Conservation (phyloP, 2,329 filamentous ascomycete species). For the Drechslerella stenobrocha region DNA sequence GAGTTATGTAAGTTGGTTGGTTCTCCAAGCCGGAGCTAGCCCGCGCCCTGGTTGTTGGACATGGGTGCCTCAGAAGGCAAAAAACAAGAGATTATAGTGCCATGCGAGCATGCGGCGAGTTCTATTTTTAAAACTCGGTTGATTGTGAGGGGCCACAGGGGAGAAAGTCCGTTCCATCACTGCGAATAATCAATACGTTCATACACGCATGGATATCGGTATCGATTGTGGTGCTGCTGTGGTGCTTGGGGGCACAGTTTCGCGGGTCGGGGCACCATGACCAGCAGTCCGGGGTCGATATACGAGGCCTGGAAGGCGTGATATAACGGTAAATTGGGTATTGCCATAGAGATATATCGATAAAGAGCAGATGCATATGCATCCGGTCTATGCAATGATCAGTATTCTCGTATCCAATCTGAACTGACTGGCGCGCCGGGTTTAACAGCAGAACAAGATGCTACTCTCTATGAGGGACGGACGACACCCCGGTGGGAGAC, state of each 20-base stretch:
- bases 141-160: background rate
- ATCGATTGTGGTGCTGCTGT: background rate
- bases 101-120: background rate
- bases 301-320: too few relatives aligned
- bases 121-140: constrained; percentile 9
- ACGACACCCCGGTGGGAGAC: constrained; percentile 13
- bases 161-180: constrained; percentile 1
- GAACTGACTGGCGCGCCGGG: background rate
- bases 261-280: too few relatives aligned
- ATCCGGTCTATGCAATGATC: background rate
- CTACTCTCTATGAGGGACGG: constrained; percentile 21
- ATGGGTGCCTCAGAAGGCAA: background rate
- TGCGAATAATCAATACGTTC: constrained; percentile 6
- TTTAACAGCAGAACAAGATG: constrained; percentile 14
- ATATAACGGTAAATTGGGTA: too few relatives aligned
- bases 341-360: too few relatives aligned
- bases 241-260: background rate
- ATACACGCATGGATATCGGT: too few relatives aligned
- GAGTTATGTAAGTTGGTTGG: background rate
- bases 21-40: constrained; percentile 15
- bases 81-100: background rate
- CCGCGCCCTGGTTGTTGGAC: background rate
- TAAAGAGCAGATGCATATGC: too few relatives aligned
- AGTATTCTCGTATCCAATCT: background rate
- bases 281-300: background rate